Evolutionary conservation across 805 yeast species (phyloP).

Genomic region (Nakazawaea holstii): DNA sequence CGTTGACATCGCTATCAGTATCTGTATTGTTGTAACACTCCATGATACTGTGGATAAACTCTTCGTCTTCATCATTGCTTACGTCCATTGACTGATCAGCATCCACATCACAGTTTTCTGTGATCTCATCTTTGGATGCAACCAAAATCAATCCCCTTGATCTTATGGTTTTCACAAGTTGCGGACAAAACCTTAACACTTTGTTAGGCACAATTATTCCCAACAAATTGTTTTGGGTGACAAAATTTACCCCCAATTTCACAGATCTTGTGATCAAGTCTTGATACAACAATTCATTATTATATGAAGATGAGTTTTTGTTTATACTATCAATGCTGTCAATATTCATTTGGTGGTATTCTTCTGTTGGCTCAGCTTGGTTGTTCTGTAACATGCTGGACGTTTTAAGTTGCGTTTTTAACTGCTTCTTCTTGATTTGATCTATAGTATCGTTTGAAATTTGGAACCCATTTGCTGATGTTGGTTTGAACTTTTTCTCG

Average conservation of each 20-base stretch:
- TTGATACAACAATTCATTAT: slow-evolving; percentile 26
- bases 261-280: slow-evolving; percentile 58
- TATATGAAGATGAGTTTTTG: slow-evolving; percentile 27
- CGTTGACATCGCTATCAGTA: slow-evolving; percentile 48
- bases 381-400: background rate
- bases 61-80: slow-evolving; percentile 5
- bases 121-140: slow-evolving; percentile 43
- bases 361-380: slow-evolving; percentile 1
- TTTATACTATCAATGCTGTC: slow-evolving; percentile 30
- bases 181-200: slow-evolving; percentile 67
- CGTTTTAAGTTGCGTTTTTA: slow-evolving; percentile 9
- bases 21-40: slow-evolving; percentile 15
- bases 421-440: slow-evolving; percentile 15
- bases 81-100: slow-evolving; percentile 3
- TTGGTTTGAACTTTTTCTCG: slow-evolving; percentile 26
- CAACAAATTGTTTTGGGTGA: slow-evolving; percentile 74
- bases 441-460: slow-evolving; percentile 10
- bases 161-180: slow-evolving; percentile 67
- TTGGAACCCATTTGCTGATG: slow-evolving; percentile 37
- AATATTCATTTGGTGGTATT: slow-evolving; percentile 21
- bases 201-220: slow-evolving; percentile 78
- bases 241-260: slow-evolving; percentile 77
- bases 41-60: slow-evolving; percentile 6
- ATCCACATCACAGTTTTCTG: background rate
- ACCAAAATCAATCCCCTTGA: slow-evolving; percentile 79